Evolutionary conservation across 2,329 filamentous ascomycete genomes (phyloP).

Genomic region (Arachnopeziza araneosa): DNA sequence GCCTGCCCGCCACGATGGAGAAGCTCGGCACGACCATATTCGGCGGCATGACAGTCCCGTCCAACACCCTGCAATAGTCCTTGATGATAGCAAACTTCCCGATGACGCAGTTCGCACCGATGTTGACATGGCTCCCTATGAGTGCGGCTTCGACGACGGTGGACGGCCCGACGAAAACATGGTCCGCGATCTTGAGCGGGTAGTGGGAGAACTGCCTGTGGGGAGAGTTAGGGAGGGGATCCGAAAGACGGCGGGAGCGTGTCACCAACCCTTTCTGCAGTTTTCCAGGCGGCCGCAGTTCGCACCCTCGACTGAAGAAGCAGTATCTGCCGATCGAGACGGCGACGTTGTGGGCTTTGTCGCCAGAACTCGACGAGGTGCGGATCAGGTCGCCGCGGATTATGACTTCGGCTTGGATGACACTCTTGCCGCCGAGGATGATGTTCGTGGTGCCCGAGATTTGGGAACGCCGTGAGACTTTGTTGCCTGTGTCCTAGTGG

Average conservation of each 20-base stretch:
- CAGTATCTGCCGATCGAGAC: constrained; percentile 90
- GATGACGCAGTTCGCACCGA: constrained; percentile 71
- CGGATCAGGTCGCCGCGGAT: constrained; percentile 83
- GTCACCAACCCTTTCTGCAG: constrained; percentile 62
- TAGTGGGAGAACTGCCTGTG: constrained; percentile 65
- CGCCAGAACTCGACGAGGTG: constrained; percentile 39
- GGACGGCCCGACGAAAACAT: constrained; percentile 78
- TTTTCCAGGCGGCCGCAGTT: constrained; percentile 77
- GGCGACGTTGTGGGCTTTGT: constrained; percentile 40
- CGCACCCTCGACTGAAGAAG: constrained; percentile 72
- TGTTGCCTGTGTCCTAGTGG: constrained; percentile 88
- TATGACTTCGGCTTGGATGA: constrained; percentile 92
- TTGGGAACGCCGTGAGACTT: constrained; percentile 86
- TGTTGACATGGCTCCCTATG: constrained; percentile 79
- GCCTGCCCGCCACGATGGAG: constrained; percentile 80
- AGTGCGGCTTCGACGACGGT: constrained; percentile 77
- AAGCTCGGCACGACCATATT: constrained; percentile 93
- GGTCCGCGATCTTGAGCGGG: constrained; percentile 87
- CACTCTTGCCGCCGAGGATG: constrained; percentile 91
- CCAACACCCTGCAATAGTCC: constrained; percentile 84
- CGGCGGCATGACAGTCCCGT: constrained; percentile 75
- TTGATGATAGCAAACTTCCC: constrained; percentile 89
- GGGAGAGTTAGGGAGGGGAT: not conserved
- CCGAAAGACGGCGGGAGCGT: constrained; percentile 1
- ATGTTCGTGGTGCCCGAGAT: constrained; percentile 97